Base-by-base conservation (phyloP, 257 asterid species). In the Pogostemon cablin region DNA sequence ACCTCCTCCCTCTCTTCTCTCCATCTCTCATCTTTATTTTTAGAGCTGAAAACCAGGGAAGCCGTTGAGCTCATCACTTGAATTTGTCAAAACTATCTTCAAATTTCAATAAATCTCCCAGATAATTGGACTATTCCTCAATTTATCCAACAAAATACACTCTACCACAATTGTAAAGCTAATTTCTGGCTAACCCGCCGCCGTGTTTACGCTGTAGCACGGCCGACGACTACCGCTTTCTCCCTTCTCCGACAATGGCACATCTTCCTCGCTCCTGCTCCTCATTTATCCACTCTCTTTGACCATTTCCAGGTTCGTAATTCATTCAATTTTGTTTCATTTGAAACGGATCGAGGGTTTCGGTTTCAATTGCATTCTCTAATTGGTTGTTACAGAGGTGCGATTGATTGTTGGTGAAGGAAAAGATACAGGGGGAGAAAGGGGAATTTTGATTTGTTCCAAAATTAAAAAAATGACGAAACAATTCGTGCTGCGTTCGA, bases 401-500 rank as follows among this genome's bases (percentile, higher is more conserved):
- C 3, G 75, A 50, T 49, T 68, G 67, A 42, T 57, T 46, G 65
- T 50, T 37, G 12, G 67, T 62, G 66, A 37, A 25, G 38, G 39
- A 25, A 12, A n/a, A 62, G 41, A 12, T 48, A 56, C 44, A 25
- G 49, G 38, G 58, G 35, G 52, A n/a, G 58, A 54, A 53, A 32
- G 40, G 32, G n/a, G 49, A 43, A 71, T 60, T 48, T 63, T 53
- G 71, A 64, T 40, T 37, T 50, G 40, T 11, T 57, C 9, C 47
- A 11, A 12, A 17, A 53, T 9, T 32, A 47, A 11, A 15, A 7
- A 25, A 48, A 88, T 86, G 96, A 49, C 87, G 47, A 81, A 66
- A 65, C 89, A 83, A 60, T 60, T 81, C 67, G 32, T 75, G 48
- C 67, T 85, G 67, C 87, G 78, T 5, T 25, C 84, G 12, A 71